Evolutionary conservation across 441 rosid genomes (phyloP).

Genomic region (Biscutella auriculata): DNA sequence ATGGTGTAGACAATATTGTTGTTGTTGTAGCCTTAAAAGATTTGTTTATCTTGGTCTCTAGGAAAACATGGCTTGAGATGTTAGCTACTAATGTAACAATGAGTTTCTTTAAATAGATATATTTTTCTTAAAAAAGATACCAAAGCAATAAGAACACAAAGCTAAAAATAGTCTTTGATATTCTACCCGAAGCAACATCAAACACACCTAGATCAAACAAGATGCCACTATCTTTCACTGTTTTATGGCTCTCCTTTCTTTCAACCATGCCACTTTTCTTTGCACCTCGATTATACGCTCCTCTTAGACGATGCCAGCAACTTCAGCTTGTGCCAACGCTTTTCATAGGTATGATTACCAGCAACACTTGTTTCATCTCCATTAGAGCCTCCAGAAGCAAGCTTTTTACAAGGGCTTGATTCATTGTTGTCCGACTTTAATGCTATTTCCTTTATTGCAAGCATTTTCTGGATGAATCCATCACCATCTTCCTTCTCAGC

Average conservation of each 20-base stretch:
- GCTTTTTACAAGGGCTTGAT: neutral
- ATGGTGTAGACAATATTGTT: neutral
- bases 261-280: neutral
- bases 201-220: neutral
- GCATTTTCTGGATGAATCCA: neutral
- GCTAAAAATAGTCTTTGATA: neutral
- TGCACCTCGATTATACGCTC: neutral
- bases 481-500: neutral
- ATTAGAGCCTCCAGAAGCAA: neutral
- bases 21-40: neutral
- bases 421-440: neutral
- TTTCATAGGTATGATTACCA: neutral
- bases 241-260: neutral
- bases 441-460: neutral
- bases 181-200: neutral
- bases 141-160: neutral
- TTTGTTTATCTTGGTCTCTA: conserved; percentile 5
- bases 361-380: neutral
- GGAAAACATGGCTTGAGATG: neutral
- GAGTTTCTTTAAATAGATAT: neutral
- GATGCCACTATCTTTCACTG: neutral
- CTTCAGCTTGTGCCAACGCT: neutral
- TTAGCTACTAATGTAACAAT: neutral
- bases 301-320: neutral
- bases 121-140: neutral